Conservation (phyloP, 2,329 filamentous ascomycete species). For the Claviceps sp. region DNA sequence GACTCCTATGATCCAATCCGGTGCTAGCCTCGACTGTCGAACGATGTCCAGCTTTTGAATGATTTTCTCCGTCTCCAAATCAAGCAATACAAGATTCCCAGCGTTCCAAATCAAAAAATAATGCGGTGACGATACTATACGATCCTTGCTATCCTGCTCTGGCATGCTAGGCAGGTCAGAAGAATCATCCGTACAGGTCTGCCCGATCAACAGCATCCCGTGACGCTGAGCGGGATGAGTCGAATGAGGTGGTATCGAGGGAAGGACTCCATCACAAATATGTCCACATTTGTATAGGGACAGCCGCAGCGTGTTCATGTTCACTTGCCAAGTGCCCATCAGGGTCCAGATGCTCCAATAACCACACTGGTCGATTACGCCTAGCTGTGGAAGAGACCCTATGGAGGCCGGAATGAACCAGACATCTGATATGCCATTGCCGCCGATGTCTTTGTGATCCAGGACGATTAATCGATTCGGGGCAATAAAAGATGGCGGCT, state of each 20-base stretch:
- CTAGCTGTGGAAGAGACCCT: slow-evolving; percentile 45
- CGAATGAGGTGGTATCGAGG: slow-evolving; percentile 18
- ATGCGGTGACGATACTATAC: slow-evolving; percentile 3
- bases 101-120: slow-evolving; percentile 25
- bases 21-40: slow-evolving; percentile 11
- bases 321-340: slow-evolving; percentile 20
- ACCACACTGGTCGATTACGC: slow-evolving; percentile 50
- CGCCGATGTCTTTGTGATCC: slow-evolving; percentile 37
- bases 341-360: slow-evolving; percentile 58
- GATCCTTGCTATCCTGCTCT: slow-evolving; percentile 1
- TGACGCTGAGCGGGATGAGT: slow-evolving; percentile 23
- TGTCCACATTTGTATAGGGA: slow-evolving; percentile 28
- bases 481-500: slow-evolving; percentile 36
- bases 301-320: slow-evolving; percentile 20
- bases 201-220: slow-evolving; percentile 29
- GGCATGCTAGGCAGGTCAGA: slow-evolving; percentile 9
- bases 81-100: slow-evolving; percentile 20
- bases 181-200: slow-evolving; percentile 10
- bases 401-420: slow-evolving; percentile 43
- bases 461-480: slow-evolving; percentile 42
- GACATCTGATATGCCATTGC: slow-evolving; percentile 45
- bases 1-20: slow-evolving; percentile 41
- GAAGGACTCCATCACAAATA: slow-evolving; percentile 25
- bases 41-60: slow-evolving; percentile 16
- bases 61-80: slow-evolving; percentile 20